These are phyloP conservation scores for Boletus vermiculosoides DNA, from an alignment of 768 basidiomycete genomes.

Conservation along the genomic window DNA sequence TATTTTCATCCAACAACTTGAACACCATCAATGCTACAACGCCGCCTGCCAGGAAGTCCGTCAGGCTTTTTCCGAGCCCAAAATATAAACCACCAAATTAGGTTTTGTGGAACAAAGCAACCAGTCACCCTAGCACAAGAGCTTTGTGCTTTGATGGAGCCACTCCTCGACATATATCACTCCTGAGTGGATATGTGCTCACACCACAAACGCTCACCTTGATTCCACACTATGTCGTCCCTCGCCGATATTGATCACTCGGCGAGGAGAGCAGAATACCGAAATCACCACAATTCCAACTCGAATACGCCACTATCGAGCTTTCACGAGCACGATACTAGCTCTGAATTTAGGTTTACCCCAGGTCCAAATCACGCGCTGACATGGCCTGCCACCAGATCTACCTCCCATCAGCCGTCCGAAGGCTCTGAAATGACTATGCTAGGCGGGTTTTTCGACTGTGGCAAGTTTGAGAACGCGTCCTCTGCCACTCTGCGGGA, in stretches of 20 bases:
- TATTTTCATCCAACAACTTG: neutral
- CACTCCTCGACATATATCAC: constrained; percentile 7
- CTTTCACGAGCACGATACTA: neutral
- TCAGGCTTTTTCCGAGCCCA: too few relatives aligned
- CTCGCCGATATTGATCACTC: neutral
- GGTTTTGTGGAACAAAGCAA: constrained; percentile 14
- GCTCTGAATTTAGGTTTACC: neutral
- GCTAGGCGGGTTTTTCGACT: neutral
- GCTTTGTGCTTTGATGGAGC: constrained; percentile 19
- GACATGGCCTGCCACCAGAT: constrained; percentile 1
- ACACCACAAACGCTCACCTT: constrained; percentile 1
- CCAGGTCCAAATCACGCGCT: neutral
- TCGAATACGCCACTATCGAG: neutral
- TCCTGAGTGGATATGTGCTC: neutral
- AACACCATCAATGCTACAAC: neutral
- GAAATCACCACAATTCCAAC: neutral
- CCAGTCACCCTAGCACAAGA: neutral
- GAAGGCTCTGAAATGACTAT: constrained; percentile 6
- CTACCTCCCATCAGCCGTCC: neutral
- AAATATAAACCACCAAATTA: neutral
- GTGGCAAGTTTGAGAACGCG: constrained; percentile 5
- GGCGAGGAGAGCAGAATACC: neutral
- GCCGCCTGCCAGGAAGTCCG: neutral
- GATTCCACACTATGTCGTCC: constrained; percentile 8
- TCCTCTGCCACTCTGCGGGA: constrained; percentile 16